Conservation (phyloP, 2,329 filamentous ascomycete species). For the Neofusicoccum sp. region DNA sequence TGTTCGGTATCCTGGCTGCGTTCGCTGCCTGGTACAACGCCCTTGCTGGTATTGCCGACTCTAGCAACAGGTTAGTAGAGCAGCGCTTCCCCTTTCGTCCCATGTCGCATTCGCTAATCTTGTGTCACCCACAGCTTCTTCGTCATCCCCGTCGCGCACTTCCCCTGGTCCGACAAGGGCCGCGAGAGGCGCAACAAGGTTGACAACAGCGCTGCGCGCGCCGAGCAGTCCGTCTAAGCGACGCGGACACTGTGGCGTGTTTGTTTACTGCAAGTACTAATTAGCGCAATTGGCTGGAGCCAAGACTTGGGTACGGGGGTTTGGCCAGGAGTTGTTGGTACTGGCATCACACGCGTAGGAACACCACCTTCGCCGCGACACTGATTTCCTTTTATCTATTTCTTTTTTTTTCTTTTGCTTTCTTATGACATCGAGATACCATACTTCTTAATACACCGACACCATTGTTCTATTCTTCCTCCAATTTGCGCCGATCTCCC, state of each 20-base stretch:
- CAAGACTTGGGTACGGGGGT: too few species aligned
- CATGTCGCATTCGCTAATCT: conserved; percentile 19
- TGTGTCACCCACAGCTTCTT: conserved; percentile 68
- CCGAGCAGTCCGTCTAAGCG: conserved; percentile 21
- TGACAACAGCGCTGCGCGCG: conserved; percentile 41
- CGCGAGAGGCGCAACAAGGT: conserved; percentile 37
- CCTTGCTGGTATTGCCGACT: conserved; percentile 55
- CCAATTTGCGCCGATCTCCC: too few species aligned
- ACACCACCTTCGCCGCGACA: too few species aligned
- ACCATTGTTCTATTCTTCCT: too few species aligned
- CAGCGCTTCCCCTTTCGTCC: background rate
- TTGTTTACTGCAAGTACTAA: background rate
- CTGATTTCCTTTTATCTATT: too few species aligned
- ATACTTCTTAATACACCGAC: too few species aligned
- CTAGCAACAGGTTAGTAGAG: conserved; percentile 45
- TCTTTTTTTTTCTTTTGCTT: too few species aligned
- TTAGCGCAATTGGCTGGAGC: too few species aligned
- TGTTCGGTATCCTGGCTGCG: conserved; percentile 53
- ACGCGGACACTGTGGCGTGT: background rate
- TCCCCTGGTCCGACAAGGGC: conserved; percentile 74
- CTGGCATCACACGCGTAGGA: too few species aligned
- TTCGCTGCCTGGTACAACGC: conserved; percentile 57
- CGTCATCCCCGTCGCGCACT: conserved; percentile 86
- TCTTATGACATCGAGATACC: conserved; percentile 9
- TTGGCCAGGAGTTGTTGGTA: too few species aligned